Evolutionary conservation across 768 basidiomycete species (phyloP), one percentile per base, ranked within the genome.

Genomic region (Agrocybe chaxingu): DNA sequence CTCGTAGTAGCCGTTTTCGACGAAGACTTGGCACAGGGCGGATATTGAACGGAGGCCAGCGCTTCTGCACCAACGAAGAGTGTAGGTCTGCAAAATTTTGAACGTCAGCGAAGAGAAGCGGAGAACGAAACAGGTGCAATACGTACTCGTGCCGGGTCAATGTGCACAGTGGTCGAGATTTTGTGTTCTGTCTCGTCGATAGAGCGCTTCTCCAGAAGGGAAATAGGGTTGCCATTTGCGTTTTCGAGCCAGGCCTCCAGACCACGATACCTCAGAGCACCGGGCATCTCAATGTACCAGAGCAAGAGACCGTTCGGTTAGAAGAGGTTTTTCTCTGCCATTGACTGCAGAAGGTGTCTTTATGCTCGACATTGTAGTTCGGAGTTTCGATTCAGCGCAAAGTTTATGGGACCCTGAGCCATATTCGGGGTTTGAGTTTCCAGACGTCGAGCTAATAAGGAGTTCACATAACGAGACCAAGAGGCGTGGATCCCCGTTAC

Each of bases 221-320:
- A 31, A 18, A 50, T 33, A 1, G 24, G 19, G 12, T 32, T 3
- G 4, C 53, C 49, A 5, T 54, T 42, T 11, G 13, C 34, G n/a
- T 50, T 35, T 24, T 37, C 37, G 2, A 54, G 45, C 53, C 53
- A 54, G 8, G 40, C 48, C n/a, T 54, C 53, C 4, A 50, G 12
- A 9, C 53, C 53, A 37, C 39, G 39, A n/a, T 54, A 48, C 24
- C 16, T 54, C 30, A 54, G 12, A 11, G 16, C 39, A 12, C 29
- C 16, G 19, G 42, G 32, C 51, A 52, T 52, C 24, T 24, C 5
- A 5, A 24, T 24, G 24, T 24, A 24, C 24, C 24, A 24, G 24
- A 24, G 24, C 5, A 16, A 24, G 24, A 24, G 24, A 24, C 5
- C 24, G 24, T 24, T 24, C 24, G 3, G 24, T 24, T 24, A 24